Conservation (phyloP, 495 filamentous ascomycete genomes). For the Penicillium subrubescens region DNA sequence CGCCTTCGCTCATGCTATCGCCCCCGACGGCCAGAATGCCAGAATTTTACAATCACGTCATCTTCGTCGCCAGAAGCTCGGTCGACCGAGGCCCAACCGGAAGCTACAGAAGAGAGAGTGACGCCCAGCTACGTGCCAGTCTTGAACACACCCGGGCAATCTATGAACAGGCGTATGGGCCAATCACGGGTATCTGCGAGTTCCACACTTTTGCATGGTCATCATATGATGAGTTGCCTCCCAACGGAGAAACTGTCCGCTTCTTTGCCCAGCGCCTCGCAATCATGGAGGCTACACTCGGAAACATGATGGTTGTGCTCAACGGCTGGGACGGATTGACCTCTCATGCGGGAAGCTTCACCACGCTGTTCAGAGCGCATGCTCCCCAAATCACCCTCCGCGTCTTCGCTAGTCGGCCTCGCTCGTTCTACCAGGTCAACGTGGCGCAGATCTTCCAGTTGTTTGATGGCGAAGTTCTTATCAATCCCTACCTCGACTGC, state of each 20-base stretch:
- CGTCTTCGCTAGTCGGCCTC: neutral
- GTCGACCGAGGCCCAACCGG: neutral
- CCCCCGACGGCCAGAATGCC: neutral
- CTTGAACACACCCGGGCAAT: neutral
- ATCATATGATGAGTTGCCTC: neutral
- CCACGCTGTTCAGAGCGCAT: neutral
- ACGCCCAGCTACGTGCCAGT: neutral
- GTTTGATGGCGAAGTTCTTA: neutral
- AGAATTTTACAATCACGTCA: neutral
- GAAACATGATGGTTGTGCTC: neutral
- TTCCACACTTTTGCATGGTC: neutral
- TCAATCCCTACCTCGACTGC: constrained; percentile 1
- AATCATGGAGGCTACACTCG: neutral
- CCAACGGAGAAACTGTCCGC: neutral
- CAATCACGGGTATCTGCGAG: neutral
- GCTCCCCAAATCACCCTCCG: constrained; percentile 4
- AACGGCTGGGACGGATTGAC: constrained; percentile 9
- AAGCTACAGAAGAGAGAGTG: neutral
- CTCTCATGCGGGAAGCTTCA: neutral
- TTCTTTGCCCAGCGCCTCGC: neutral
- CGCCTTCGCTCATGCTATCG: no score
- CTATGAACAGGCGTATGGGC: neutral
- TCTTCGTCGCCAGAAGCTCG: constrained; percentile 3
- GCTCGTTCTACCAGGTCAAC: constrained; percentile 4
- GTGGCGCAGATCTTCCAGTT: neutral